Evolutionary conservation across 2,329 filamentous ascomycete genomes (phyloP).

Genomic region (Tolypocladium capitatum): DNA sequence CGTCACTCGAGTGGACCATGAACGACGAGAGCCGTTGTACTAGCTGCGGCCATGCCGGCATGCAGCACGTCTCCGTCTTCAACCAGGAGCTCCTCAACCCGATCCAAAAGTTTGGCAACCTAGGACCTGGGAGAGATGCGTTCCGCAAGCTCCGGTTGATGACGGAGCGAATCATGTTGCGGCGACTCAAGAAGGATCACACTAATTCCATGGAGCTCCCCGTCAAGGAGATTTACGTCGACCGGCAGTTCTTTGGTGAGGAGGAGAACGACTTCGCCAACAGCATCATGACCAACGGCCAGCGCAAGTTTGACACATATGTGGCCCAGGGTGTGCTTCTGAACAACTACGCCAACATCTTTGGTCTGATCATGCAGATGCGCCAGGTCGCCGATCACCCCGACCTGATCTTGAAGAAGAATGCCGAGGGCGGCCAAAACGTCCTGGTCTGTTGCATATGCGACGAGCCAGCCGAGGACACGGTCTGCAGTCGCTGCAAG

Average conservation of each 20-base stretch:
- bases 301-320: constrained; percentile 87
- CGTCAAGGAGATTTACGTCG: constrained; percentile 82
- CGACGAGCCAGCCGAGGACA: constrained; percentile 90
- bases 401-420: constrained; percentile 83
- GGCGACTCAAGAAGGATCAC: constrained; percentile 86
- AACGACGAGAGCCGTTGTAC: constrained; percentile 58
- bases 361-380: constrained; percentile 98
- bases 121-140: constrained; percentile 50
- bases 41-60: constrained; percentile 37
- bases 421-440: constrained; percentile 75
- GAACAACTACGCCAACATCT: constrained; percentile 98
- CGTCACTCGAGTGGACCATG: constrained; percentile 72
- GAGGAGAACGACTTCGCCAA: constrained; percentile 91
- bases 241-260: constrained; percentile 93
- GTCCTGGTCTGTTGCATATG: constrained; percentile 87
- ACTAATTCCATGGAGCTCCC: constrained; percentile 93
- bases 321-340: constrained; percentile 87
- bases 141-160: constrained; percentile 75
- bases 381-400: constrained; percentile 94
- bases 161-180: constrained; percentile 89
- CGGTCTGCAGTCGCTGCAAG: constrained; percentile 79
- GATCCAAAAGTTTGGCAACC: constrained; percentile 49
- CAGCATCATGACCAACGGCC: constrained; percentile 87
- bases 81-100: constrained; percentile 93
- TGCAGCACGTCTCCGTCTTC: constrained; percentile 50